Evolutionary conservation across 2,329 filamentous ascomycete genomes (phyloP), one percentile per base, ranked within the genome.

Genomic region (Coleophoma cylindrospora): DNA sequence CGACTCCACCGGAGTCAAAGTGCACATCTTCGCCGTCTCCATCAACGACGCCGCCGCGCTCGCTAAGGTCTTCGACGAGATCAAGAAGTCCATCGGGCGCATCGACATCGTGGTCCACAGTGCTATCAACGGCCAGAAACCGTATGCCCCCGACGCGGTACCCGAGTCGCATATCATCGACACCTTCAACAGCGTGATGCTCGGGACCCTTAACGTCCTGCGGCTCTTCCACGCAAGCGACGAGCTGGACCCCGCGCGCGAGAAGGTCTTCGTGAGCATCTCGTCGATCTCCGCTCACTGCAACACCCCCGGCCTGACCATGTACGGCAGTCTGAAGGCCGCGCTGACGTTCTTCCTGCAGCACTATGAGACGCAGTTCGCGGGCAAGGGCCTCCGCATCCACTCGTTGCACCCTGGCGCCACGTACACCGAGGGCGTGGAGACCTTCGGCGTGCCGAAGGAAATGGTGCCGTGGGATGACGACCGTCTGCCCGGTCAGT

Each of bases 401-500:
- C n/a, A 47, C 33, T 37, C 33, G 10, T 13, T 38, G 12, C 45
- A 47, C 15, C 45, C 45, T 4, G 45, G 45, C n/a, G 33, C 9
- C 4, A 32, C 38, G 14, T 47, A 17, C 5, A 47, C 45, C 11
- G 15, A 34, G 15, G 45, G 33, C n/a, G 33, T 27, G 5, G 21
- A n/a, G 22, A 15, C 3, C 6, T 9, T 22, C 21, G 32, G 45
- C 15, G 9, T 22, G 27, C 34, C 33, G 14, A 37, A 38, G 38
- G 33, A 47, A 1, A 10, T 34, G 1, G 4, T 38, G 11, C 8
- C 2, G 14, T 47, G 45, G 45, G 45, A 47, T 15, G 48, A 50
- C 47, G 6, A 54, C 66, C 27, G 8, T 5, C 17, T 46, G 17
- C 44, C 44, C 9, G 44, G 33, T 1, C 27, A 14, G 17, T 46